Base-by-base conservation (phyloP, 306 rosid species). In the Crataegus laevigata region DNA sequence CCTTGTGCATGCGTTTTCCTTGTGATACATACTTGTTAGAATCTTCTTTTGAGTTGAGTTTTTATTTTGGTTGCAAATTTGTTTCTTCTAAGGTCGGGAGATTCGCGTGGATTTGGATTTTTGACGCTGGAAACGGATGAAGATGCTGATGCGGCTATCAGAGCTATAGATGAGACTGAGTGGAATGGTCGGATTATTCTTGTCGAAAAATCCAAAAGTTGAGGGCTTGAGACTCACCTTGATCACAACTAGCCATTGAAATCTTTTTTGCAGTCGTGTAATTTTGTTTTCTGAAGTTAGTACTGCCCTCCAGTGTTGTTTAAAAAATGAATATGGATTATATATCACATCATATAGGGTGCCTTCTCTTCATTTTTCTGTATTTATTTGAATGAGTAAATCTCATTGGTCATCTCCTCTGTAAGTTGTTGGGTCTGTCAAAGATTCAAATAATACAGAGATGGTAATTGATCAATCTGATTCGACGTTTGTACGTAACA, bases 141-240 rank as follows among this genome's bases (percentile, higher is more conserved):
- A 71, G 47, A 52, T 32, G 65, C 75, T 55, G 64, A 71, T 71
- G 65, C 47, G 1, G 75, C 75, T 21, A 71, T 71, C 64, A 52
- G 51, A 54, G 63, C 64, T 52, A 32, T 71, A 32, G 75, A 71
- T 32, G 75, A 71, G 32, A 52, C 75, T 1, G 65, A 71, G 65
- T 71, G 75, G 75, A 54, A 71, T 34, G 75, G 75, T 32, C 64
- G 75, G 30, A 71, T 71, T 71, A 32, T 71, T 54, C 75, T 71
- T 2, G 75, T 71, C 32, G 75, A 71, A 30, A 71, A 71, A 71
- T 52, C 75, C n/a, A 71, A 71, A 21, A 52, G 14, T 54, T 54
- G 75, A 71, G 65, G 64, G 8, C 50, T 6, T 64, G 25, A 57
- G 5, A 29, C 54, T 17, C 11, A 0, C 28, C 62, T 6, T 50